phyloP scores from a whole-genome alignment of 345 rosid species.

The Gossypium sturtianum region DNA sequence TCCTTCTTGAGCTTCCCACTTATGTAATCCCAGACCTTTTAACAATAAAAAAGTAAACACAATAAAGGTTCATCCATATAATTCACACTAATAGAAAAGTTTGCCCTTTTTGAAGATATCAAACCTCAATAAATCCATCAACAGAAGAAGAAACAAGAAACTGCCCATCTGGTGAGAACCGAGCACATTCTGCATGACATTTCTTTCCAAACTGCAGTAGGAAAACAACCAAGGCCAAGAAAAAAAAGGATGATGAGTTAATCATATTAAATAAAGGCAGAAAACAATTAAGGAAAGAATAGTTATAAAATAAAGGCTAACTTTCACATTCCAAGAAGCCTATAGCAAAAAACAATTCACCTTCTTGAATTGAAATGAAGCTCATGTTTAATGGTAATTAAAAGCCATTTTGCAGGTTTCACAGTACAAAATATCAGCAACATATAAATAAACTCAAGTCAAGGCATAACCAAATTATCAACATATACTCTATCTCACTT shows the following conservation, averaged over 20 bases:
- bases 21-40: conserved; percentile 93
- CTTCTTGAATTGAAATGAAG: not conserved
- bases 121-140: conserved; percentile 96
- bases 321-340: not conserved
- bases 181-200: conserved; percentile 93
- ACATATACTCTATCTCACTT: not conserved
- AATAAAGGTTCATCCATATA: conserved; percentile 19
- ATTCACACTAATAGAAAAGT: conserved; percentile 2
- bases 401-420: not conserved
- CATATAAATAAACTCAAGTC: not conserved
- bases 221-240: not conserved
- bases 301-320: not conserved
- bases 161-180: conserved; percentile 97
- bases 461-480: not conserved
- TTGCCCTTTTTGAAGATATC: not conserved
- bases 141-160: conserved; percentile 92
- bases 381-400: not conserved
- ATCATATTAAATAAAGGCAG: not conserved
- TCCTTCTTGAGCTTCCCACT: conserved; percentile 99
- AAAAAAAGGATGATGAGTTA: not conserved
- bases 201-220: conserved; percentile 81
- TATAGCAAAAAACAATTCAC: not conserved
- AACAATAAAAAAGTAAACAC: conserved; percentile 18
- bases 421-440: not conserved
- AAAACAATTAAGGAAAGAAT: conserved; percentile 2